Conservation (phyloP, 179 eudicot genomes). For the Amaranthus tricolor region DNA sequence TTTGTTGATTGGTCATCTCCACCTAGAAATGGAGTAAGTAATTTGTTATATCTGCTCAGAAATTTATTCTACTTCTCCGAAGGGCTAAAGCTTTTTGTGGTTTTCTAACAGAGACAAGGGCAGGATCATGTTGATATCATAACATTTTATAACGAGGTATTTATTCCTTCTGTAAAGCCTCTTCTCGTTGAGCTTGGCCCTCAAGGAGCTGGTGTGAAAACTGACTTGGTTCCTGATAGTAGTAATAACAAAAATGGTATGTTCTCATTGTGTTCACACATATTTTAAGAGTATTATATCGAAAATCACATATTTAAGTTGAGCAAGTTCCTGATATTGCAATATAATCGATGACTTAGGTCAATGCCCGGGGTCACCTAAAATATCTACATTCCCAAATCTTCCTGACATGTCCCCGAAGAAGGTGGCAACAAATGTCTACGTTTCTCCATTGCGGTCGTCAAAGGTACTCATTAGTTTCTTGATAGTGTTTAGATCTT, state of each 20-base stretch:
- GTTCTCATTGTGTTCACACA: constrained; percentile 11
- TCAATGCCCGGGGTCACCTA: constrained; percentile 82
- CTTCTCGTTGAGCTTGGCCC: constrained; percentile 79
- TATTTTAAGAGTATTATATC: not conserved
- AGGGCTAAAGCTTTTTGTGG: constrained; percentile 18
- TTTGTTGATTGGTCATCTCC: constrained; percentile 80
- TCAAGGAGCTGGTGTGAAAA: constrained; percentile 38
- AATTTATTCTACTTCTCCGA: not conserved
- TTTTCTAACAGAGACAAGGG: constrained; percentile 61
- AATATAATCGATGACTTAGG: constrained; percentile 40
- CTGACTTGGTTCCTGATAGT: constrained; percentile 43
- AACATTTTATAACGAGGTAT: constrained; percentile 85
- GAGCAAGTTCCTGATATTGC: constrained; percentile 11
- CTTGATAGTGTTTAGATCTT: not conserved
- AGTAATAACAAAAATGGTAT: constrained; percentile 52
- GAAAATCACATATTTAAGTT: not conserved
- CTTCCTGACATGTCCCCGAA: constrained; percentile 99
- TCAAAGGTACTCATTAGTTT: constrained; percentile 63
- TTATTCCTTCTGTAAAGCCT: constrained; percentile 84
- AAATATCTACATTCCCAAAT: constrained; percentile 70
- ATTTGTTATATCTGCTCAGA: not conserved
- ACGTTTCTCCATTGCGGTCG: constrained; percentile 91
- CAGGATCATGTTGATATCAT: constrained; percentile 91
- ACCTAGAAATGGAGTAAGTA: constrained; percentile 60
- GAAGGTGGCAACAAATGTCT: constrained; percentile 89